Evolutionary conservation across 139 green algal genomes (phyloP).

Genomic region (Parachlorella kessleri): DNA sequence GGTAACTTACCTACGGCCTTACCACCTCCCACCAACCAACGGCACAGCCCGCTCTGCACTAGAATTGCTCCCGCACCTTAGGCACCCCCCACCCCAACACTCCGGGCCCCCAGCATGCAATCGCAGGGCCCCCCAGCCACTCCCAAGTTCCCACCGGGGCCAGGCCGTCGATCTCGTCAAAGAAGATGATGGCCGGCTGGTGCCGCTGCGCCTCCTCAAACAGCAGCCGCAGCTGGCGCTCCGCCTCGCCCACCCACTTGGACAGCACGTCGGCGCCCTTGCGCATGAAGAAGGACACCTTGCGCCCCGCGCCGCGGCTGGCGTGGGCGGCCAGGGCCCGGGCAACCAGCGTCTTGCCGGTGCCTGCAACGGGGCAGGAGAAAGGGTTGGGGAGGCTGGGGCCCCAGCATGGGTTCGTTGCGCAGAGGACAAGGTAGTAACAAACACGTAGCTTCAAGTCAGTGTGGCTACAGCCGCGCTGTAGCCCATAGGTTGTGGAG

Average conservation of each 20-base stretch:
- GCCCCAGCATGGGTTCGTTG: neutral
- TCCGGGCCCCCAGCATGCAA: neutral
- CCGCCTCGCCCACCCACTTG: conserved; percentile 97
- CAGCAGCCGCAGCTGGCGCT: conserved; percentile 90
- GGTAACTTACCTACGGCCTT: too few relatives aligned
- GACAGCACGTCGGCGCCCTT: conserved; percentile 94
- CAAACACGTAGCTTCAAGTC: too few relatives aligned
- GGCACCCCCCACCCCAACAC: neutral
- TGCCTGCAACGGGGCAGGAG: conserved; percentile 47
- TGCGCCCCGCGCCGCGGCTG: conserved; percentile 41
- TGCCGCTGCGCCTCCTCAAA: conserved; percentile 88
- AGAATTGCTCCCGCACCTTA: too few relatives aligned
- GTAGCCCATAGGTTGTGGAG: too few relatives aligned
- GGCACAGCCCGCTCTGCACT: too few relatives aligned
- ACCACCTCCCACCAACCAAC: too few relatives aligned
- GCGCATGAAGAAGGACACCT: conserved; percentile 96
- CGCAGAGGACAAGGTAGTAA: too few relatives aligned
- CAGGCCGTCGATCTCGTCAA: conserved; percentile 88
- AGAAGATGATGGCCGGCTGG: conserved; percentile 88
- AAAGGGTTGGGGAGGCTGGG: neutral
- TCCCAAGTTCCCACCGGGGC: conserved; percentile 57
- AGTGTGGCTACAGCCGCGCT: too few relatives aligned
- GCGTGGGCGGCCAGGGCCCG: conserved; percentile 87
- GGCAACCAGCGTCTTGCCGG: conserved; percentile 95
- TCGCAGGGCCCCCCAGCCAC: neutral